Evolutionary conservation across 305 asterid genomes (phyloP).

Genomic region (Withania somnifera): DNA sequence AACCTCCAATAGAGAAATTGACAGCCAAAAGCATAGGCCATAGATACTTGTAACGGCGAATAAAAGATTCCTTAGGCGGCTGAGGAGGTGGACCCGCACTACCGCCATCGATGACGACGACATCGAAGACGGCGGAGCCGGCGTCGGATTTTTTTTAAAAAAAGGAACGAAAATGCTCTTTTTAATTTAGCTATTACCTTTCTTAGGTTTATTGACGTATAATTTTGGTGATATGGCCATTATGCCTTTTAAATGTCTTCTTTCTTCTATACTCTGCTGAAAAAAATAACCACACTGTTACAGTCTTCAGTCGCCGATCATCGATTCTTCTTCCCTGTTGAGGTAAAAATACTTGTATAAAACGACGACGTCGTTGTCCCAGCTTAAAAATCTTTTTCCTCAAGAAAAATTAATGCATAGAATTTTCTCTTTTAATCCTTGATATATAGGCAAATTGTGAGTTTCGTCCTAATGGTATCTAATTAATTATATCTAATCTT

Average conservation of each 20-base stretch:
- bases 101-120: background rate
- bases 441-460: background rate
- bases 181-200: background rate
- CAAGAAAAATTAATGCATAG: background rate
- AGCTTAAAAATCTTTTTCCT: background rate
- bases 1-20: slow-evolving; percentile 11
- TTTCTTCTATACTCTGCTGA: background rate
- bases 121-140: background rate
- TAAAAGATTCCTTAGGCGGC: slow-evolving; percentile 9
- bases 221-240: slow-evolving; percentile 1
- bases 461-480: background rate
- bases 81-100: slow-evolving; percentile 4
- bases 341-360: background rate
- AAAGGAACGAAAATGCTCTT: background rate
- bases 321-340: background rate
- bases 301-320: background rate
- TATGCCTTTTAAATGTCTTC: background rate
- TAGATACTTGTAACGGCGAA: slow-evolving; percentile 5
- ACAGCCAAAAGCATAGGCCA: slow-evolving; percentile 12
- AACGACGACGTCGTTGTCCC: background rate
- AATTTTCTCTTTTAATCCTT: background rate
- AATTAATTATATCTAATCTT: background rate
- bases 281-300: background rate
- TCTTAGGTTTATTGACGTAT: slow-evolving; percentile 3
- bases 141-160: too few relatives aligned